phyloP scores from a whole-genome alignment of 139 green algal genomes.

The Coelastrella sp. region DNA sequence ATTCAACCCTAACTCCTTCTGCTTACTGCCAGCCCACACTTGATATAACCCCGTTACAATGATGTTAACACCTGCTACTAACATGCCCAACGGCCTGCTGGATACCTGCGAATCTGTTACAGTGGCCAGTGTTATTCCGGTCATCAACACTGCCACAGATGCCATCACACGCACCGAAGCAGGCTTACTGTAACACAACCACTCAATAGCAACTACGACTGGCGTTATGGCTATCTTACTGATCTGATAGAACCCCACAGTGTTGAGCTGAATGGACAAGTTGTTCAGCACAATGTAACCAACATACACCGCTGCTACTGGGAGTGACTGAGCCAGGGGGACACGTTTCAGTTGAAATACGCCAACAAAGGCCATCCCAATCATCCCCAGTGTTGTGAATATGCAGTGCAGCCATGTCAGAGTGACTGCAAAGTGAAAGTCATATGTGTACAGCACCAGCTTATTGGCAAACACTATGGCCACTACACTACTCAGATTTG shows the following conservation, averaged over 20 bases:
- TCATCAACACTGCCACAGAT: constrained; percentile 78
- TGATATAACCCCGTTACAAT: constrained; percentile 87
- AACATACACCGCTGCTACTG: constrained; percentile 84
- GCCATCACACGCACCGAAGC: constrained; percentile 54
- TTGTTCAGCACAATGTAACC: constrained; percentile 93
- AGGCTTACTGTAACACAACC: constrained; percentile 61
- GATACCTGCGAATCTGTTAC: constrained; percentile 76
- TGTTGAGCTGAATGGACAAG: constrained; percentile 90
- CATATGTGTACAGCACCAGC: constrained; percentile 74
- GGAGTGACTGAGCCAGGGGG: constrained; percentile 58
- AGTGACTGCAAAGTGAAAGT: constrained; percentile 84
- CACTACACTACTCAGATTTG: constrained; percentile 73
- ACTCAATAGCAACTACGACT: constrained; percentile 83
- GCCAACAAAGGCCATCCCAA: constrained; percentile 34
- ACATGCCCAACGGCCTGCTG: constrained; percentile 69
- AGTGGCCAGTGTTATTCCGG: constrained; percentile 84
- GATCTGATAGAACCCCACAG: constrained; percentile 89
- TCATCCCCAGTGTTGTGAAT: constrained; percentile 73
- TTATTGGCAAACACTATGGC: constrained; percentile 95
- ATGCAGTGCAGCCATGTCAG: constrained; percentile 90
- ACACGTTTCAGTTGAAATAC: constrained; percentile 78
- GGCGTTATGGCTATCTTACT: constrained; percentile 85
- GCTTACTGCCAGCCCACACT: constrained; percentile 88
- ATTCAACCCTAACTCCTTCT: constrained; percentile 83
- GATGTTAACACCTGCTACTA: constrained; percentile 75